Percentiles rank a stretch among this genome's conserved stretches.
phyloP scores from a whole-genome alignment of 305 asterid genomes.

The Rubia tinctorum region DNA sequence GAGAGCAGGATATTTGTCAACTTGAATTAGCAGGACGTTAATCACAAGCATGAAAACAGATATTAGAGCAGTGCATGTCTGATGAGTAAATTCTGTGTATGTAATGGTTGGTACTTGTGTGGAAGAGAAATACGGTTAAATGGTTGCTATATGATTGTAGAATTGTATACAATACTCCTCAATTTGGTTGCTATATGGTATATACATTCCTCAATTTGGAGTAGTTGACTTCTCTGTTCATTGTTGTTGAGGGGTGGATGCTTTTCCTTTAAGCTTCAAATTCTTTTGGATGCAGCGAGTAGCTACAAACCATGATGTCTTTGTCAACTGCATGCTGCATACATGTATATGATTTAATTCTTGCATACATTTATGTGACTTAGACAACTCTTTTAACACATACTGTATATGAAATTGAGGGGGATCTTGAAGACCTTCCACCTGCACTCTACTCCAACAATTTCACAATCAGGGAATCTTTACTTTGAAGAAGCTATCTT shows the following conservation, averaged over 20 bases:
- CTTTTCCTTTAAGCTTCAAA: background rate
- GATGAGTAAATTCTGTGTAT: too few relatives aligned
- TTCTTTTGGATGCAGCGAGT: background rate
- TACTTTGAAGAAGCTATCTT: constrained; percentile 58
- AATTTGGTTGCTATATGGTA: too few relatives aligned
- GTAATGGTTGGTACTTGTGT: background rate
- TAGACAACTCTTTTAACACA: constrained; percentile 81
- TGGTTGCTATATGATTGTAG: background rate
- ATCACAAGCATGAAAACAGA: too few relatives aligned
- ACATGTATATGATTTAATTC: background rate
- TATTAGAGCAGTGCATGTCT: too few relatives aligned
- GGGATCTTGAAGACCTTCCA: constrained; percentile 92
- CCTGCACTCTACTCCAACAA: constrained; percentile 72
- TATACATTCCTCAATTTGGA: too few relatives aligned
- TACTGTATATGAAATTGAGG: constrained; percentile 68
- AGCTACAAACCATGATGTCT: background rate
- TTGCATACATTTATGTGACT: constrained; percentile 27
- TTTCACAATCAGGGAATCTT: constrained; percentile 61
- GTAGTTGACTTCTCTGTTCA: background rate
- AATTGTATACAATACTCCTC: background rate
- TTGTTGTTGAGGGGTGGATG: background rate
- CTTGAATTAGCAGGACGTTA: too few relatives aligned
- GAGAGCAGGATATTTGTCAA: too few relatives aligned
- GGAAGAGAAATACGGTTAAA: background rate
- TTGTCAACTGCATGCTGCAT: background rate